phyloP scores from a whole-genome alignment of 2,329 filamentous ascomycete genomes.

The Trichoderma koningii region DNA sequence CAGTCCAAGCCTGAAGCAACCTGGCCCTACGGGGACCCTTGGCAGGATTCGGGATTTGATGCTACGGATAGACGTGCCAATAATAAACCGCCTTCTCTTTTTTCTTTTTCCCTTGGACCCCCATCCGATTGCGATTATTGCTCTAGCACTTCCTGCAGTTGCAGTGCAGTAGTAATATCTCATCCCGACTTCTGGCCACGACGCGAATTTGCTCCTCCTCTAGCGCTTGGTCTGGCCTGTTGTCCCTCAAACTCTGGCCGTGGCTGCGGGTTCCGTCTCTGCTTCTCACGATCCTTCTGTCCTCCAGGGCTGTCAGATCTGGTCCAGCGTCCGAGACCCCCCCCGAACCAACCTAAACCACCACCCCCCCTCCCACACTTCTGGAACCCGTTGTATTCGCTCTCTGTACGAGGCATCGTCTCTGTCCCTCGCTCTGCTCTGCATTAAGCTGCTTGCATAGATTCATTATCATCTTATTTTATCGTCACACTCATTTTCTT shows the following conservation, averaged over 20 bases:
- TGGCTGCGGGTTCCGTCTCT: conserved; percentile 21
- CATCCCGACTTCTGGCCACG: conserved; percentile 25
- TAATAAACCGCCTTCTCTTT: conserved; percentile 19
- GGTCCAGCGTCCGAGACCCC: conserved; percentile 5
- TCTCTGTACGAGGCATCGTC: neutral
- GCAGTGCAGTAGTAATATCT: neutral
- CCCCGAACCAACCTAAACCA: neutral
- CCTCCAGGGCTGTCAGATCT: conserved; percentile 8
- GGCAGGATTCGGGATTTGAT: neutral
- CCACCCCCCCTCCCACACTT: conserved; percentile 1
- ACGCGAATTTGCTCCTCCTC: conserved; percentile 17
- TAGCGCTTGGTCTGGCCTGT: conserved; percentile 1
- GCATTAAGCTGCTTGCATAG: conserved; percentile 25
- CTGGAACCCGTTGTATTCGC: conserved; percentile 11
- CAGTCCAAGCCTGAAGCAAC: conserved; percentile 9
- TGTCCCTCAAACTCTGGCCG: conserved; percentile 9
- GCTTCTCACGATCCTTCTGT: conserved; percentile 14
- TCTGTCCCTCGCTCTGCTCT: conserved; percentile 12
- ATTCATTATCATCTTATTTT: no score
- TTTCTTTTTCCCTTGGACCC: conserved; percentile 10
- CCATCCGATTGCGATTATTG: conserved; percentile 9
- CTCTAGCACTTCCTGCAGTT: neutral
- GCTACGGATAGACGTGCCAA: conserved; percentile 13
- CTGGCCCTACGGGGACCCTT: conserved; percentile 23
- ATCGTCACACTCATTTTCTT: conserved; percentile 10